These are phyloP conservation scores for Tagetes patula DNA, from an alignment of 129 eudicot genomes.

Conservation along the genomic window DNA sequence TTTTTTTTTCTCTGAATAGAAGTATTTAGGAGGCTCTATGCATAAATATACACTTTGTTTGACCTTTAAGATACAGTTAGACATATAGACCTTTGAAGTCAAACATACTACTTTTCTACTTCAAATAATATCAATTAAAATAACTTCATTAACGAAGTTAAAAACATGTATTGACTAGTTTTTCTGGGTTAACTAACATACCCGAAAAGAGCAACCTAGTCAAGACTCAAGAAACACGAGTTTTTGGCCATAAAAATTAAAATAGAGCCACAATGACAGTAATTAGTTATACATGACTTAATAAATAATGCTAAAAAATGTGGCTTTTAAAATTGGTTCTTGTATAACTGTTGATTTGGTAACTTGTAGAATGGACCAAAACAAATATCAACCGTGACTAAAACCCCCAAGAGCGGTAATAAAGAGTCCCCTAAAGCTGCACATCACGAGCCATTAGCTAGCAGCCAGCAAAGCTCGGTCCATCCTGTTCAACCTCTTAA, in stretches of 20 bases:
- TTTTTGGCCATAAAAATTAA: not conserved
- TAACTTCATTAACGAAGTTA: not conserved
- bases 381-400: slow-evolving; percentile 41
- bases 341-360: slow-evolving; percentile 12
- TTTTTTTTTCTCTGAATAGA: not conserved
- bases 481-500: slow-evolving; percentile 35
- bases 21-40: not conserved
- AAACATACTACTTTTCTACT: not conserved
- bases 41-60: not conserved
- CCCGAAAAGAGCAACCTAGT: not conserved
- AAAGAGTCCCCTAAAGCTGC: slow-evolving; percentile 32
- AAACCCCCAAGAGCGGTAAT: slow-evolving; percentile 28
- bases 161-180: not conserved
- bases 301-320: slow-evolving; percentile 7
- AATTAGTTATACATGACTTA: not conserved
- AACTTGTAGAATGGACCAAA: slow-evolving; percentile 78
- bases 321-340: not conserved
- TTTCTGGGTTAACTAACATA: not conserved
- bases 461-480: slow-evolving; percentile 26
- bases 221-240: not conserved
- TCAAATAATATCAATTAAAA: not conserved
- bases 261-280: not conserved
- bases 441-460: slow-evolving; percentile 26
- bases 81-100: not conserved
- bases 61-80: not conserved